Conservation (phyloP, 1,284 basidiomycete species). For the Kwoniella shivajii region DNA sequence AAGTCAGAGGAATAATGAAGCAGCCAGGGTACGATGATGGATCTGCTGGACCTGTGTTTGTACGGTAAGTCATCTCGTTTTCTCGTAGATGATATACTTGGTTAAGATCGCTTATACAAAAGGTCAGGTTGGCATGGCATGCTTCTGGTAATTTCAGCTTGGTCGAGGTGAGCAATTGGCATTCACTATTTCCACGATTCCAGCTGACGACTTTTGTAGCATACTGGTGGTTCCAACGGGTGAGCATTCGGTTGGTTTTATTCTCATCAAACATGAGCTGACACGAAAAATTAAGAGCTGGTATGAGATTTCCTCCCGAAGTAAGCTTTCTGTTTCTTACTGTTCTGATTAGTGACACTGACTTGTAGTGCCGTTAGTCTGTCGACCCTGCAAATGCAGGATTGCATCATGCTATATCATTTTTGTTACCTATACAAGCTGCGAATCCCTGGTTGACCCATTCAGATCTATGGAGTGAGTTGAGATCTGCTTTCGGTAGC, state of each 20-base stretch:
- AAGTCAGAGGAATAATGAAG: conserved; percentile 51
- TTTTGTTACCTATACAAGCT: conserved; percentile 57
- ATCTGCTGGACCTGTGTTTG: conserved; percentile 51
- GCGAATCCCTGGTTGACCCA: conserved; percentile 60
- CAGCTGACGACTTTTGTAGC: conserved; percentile 30
- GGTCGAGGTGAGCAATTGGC: conserved; percentile 35
- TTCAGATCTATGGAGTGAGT: conserved; percentile 56
- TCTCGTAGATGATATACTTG: background rate
- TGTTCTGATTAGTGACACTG: conserved; percentile 4
- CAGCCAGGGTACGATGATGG: conserved; percentile 55
- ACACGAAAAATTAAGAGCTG: conserved; percentile 34
- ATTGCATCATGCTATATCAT: conserved; percentile 58
- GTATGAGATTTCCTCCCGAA: conserved; percentile 57
- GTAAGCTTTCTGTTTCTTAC: conserved; percentile 20
- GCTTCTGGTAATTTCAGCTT: conserved; percentile 56
- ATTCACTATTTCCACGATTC: background rate
- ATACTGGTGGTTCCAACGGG: conserved; percentile 60
- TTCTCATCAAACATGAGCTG: conserved; percentile 3
- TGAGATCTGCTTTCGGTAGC: background rate
- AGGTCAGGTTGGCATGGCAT: conserved; percentile 60
- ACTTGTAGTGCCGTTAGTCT: conserved; percentile 26
- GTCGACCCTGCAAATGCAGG: conserved; percentile 55
- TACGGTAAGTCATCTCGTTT: conserved; percentile 33
- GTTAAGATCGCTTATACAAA: conserved; percentile 4
- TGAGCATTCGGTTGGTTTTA: conserved; percentile 13